A percentile compares a stretch with the other conserved stretches of the same genome.
phyloP scores from a whole-genome alignment of 129 eudicot species.

The Chrysanthemum makinoi region DNA sequence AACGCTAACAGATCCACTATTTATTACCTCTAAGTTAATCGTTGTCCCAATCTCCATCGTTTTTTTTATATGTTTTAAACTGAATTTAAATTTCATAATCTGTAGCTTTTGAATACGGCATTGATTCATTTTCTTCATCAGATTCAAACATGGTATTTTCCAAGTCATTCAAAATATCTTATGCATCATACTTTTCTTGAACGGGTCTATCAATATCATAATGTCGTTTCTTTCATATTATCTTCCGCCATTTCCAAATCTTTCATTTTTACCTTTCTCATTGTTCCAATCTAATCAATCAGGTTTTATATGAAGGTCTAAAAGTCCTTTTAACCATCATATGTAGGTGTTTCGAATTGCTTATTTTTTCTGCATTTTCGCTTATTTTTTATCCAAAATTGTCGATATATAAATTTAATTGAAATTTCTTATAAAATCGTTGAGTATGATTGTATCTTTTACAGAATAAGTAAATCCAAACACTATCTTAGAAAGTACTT shows the following conservation, averaged over 20 bases:
- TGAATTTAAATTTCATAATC: constrained; percentile 22
- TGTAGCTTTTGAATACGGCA: constrained; percentile 13
- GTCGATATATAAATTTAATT: too few relatives aligned
- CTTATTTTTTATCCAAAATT: too few relatives aligned
- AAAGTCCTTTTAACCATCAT: too few relatives aligned
- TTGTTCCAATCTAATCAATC: constrained; percentile 33
- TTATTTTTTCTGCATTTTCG: too few relatives aligned
- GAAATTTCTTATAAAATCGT: too few relatives aligned
- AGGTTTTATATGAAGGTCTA: too few relatives aligned
- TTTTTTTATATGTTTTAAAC: constrained; percentile 35
- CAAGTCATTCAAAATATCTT: constrained; percentile 50
- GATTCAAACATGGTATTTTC: constrained; percentile 62
- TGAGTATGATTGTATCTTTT: too few relatives aligned
- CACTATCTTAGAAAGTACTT: too few relatives aligned
- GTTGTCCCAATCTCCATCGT: constrained; percentile 56
- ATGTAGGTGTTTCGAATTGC: too few relatives aligned
- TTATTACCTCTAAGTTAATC: constrained; percentile 37
- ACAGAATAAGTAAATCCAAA: too few relatives aligned
- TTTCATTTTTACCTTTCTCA: constrained; percentile 36
- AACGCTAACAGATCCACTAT: not conserved
- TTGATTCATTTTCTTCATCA: constrained; percentile 42
- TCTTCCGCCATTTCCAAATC: constrained; percentile 19
- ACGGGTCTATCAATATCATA: not conserved
- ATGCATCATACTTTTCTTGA: constrained; percentile 36
- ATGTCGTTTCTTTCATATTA: constrained; percentile 28